Percentiles rank a stretch among this genome's conserved stretches.
Evolutionary conservation across 2,329 filamentous ascomycete genomes (phyloP).

Genomic region (Neofusicoccum kwambonambiense): DNA sequence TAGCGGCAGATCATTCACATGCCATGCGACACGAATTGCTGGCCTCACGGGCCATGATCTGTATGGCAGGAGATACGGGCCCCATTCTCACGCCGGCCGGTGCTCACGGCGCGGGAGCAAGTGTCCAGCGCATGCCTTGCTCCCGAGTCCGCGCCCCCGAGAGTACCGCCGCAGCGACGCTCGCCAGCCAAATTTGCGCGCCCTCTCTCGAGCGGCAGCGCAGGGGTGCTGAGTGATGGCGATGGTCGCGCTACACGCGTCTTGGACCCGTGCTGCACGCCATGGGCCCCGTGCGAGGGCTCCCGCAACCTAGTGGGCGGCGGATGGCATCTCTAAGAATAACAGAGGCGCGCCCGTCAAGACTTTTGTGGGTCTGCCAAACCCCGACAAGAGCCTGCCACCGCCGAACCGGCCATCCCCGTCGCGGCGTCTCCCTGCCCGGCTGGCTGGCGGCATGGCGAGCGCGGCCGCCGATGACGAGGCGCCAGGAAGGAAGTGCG

Average conservation of each 20-base stretch:
- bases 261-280: background rate
- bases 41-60: conserved; percentile 4
- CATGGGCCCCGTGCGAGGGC: conserved; percentile 5
- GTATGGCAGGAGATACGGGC: conserved; percentile 12
- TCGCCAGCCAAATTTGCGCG: background rate
- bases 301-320: background rate
- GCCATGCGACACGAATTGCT: conserved; percentile 11
- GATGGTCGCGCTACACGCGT: conserved; percentile 14
- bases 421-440: background rate
- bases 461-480: background rate
- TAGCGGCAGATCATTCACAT: conserved; percentile 16
- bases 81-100: conserved; percentile 10
- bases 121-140: background rate
- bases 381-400: conserved; percentile 1
- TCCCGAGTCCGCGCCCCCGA: background rate
- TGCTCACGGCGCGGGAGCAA: background rate
- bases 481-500: conserved; percentile 1
- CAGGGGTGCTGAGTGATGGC: background rate
- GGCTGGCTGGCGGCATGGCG: background rate
- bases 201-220: background rate
- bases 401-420: conserved; percentile 3
- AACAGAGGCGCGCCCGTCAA: background rate
- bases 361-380: conserved; percentile 7
- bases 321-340: background rate
- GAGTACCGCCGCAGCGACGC: background rate